Conservation (phyloP, 495 filamentous ascomycete genomes). For the Neurospora intermedia region DNA sequence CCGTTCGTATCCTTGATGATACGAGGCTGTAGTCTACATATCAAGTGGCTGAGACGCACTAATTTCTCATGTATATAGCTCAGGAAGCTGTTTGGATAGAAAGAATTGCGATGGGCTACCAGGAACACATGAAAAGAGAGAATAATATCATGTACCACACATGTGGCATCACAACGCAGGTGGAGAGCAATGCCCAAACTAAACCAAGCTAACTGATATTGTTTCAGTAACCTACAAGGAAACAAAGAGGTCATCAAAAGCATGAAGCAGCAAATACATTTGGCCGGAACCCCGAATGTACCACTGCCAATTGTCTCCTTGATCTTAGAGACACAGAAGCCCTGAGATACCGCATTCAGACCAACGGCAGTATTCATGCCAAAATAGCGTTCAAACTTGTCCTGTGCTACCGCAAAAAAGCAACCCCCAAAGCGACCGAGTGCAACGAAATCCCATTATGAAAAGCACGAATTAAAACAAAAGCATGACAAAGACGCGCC, state of each 20-base stretch:
- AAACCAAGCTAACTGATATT: not conserved
- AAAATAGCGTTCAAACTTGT: not conserved
- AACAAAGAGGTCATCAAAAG: not conserved
- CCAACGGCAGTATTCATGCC: not conserved
- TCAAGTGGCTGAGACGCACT: not conserved
- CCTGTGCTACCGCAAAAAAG: not conserved
- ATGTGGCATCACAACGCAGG: not conserved
- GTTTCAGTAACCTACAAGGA: not conserved
- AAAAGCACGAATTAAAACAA: not conserved
- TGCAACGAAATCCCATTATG: not conserved
- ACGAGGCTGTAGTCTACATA: not conserved
- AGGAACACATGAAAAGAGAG: not conserved
- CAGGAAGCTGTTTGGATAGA: not conserved
- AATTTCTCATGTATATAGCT: not conserved
- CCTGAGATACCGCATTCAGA: not conserved
- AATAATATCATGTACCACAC: not conserved
- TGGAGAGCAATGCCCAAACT: not conserved
- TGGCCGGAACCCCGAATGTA: not conserved
- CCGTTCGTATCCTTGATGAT: not conserved
- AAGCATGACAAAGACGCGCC: not conserved
- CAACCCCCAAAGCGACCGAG: not conserved
- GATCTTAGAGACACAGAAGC: not conserved
- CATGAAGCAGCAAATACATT: not conserved
- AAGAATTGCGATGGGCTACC: not conserved
- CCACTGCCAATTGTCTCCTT: not conserved